Evolutionary conservation across 176 grass and related monocot species (phyloP), one percentile per base, ranked within the genome.

Genomic region (Metroxylon sagu): DNA sequence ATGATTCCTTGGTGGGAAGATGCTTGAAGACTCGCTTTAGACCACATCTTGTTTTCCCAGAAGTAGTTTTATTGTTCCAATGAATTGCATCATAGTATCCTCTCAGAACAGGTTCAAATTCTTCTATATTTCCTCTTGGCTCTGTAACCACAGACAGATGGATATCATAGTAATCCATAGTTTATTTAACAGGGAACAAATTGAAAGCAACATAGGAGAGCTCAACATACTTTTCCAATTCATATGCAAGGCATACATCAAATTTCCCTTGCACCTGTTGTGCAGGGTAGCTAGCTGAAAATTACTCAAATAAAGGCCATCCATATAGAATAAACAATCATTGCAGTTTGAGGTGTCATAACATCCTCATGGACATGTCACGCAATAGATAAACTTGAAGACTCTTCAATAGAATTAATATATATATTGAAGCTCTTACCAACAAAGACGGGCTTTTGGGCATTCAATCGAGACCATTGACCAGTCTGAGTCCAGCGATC

Each of bases 401-500:
- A 31, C 21, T 31, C 29, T 31, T 23, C 17, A 21, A 12, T 21
- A 48, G 6, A 62, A 4, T 31, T 31, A 5, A 51, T 49, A 65
- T 52, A 29, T 17, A 6, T 16, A n/a, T 18, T 29, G 19, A 76
- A 62, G 31, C 59, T 53, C 76, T 87, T 90, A 96, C 92, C 92
- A 71, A 87, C 69, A 74, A 90, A 96, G 19, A 90, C 23, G 61
- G 73, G 83, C 60, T 96, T 96, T 58, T 78, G 67, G 65, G 92
- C 92, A 87, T 96, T 82, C 72, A 96, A 70, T 26, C 80, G 81
- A 74, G 75, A 72, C 92, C 92, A 96, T 70, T 90, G 92, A 69
- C 86, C 86, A 68, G 92, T 96, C 50, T 84, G 69, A 69, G 52
- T 77, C 92, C 92, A 96, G 5, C 92, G 86, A 6, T 17, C 50